Evolutionary conservation across 768 basidiomycete genomes (phyloP).

Genomic region (Lentinula edodes): DNA sequence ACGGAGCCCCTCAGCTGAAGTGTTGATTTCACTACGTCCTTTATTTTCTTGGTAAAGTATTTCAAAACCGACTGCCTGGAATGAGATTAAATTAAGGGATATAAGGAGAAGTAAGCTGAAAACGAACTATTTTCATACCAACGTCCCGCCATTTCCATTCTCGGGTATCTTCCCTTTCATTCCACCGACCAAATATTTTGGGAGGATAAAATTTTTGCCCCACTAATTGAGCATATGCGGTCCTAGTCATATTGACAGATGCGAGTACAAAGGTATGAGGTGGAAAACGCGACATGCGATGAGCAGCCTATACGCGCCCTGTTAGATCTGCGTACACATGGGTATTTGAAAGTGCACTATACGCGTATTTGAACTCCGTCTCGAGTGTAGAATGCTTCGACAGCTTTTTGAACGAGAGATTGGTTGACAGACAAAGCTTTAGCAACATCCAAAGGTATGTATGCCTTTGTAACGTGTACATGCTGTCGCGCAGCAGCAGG

Average conservation of each 20-base stretch:
- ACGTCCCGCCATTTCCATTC: slow-evolving; percentile 79
- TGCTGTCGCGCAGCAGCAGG: slow-evolving; percentile 61
- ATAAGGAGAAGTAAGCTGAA: background rate
- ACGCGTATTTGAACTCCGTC: slow-evolving; percentile 89
- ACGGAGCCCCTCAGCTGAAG: slow-evolving; percentile 27
- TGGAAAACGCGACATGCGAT: slow-evolving; percentile 87
- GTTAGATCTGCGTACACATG: background rate
- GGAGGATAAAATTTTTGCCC: slow-evolving; percentile 93
- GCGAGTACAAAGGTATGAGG: slow-evolving; percentile 60
- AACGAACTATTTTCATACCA: slow-evolving; percentile 87
- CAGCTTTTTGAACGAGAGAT: slow-evolving; percentile 75
- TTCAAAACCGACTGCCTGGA: slow-evolving; percentile 90
- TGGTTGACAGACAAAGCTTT: slow-evolving; percentile 61
- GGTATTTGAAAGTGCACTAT: slow-evolving; percentile 19
- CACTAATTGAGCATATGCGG: slow-evolving; percentile 88
- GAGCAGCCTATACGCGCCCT: slow-evolving; percentile 57
- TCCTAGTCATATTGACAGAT: slow-evolving; percentile 75
- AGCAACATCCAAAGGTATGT: slow-evolving; percentile 76
- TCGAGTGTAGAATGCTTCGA: slow-evolving; percentile 92
- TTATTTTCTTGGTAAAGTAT: slow-evolving; percentile 90
- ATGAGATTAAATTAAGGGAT: slow-evolving; percentile 5
- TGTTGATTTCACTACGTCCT: slow-evolving; percentile 37
- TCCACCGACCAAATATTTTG: slow-evolving; percentile 77
- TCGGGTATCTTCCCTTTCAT: slow-evolving; percentile 53
- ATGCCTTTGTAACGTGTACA: slow-evolving; percentile 72